Evolutionary conservation across 2,329 filamentous ascomycete species (phyloP).

Genomic region (Colletotrichum viniferum): DNA sequence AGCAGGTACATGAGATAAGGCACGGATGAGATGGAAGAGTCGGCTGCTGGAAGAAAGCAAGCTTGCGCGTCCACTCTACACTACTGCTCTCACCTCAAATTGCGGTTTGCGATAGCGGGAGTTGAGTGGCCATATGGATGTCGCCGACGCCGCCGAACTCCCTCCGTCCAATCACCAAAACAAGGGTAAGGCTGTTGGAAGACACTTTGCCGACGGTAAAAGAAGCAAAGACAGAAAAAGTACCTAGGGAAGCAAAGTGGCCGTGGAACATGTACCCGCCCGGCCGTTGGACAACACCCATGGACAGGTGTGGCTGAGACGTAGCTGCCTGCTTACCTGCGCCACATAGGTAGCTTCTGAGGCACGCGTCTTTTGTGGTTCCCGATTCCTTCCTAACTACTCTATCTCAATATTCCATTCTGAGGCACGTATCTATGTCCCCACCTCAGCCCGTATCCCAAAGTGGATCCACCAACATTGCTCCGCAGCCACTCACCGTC

Average conservation of each 20-base stretch:
- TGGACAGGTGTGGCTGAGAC: neutral
- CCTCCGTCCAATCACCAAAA: neutral
- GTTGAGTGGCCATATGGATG: neutral
- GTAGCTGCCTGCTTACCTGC: neutral
- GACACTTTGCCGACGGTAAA: neutral
- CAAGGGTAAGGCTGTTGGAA: neutral
- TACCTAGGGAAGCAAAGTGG: neutral
- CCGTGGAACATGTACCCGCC: neutral
- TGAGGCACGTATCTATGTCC: neutral
- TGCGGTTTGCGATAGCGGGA: neutral
- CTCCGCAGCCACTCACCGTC: neutral
- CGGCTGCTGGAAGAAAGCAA: neutral
- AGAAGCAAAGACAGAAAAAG: neutral
- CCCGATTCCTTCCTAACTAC: too few species aligned
- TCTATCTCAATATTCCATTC: too few species aligned
- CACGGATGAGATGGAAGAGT: neutral
- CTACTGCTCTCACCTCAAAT: neutral
- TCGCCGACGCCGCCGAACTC: neutral
- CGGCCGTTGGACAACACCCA: neutral
- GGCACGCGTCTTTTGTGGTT: too few species aligned
- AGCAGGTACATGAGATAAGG: neutral
- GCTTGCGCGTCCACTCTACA: constrained; percentile 19
- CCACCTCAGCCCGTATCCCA: neutral
- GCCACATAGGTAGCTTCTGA: too few species aligned
- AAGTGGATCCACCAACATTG: neutral